Conservation (phyloP, 495 filamentous ascomycete genomes). For the Jackrogersella multiformis region DNA sequence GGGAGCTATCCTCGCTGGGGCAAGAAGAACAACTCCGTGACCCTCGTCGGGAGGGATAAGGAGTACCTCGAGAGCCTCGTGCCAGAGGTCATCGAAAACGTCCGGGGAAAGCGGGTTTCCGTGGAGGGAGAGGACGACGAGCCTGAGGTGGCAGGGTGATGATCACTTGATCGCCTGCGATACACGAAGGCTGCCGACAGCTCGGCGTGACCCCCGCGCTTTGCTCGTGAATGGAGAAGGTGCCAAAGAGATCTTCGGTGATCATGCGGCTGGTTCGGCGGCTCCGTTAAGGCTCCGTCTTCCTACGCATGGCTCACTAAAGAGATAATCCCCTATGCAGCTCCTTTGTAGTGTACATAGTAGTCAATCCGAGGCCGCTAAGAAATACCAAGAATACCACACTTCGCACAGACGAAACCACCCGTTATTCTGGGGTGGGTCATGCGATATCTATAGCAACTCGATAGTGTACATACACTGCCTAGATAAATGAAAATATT, state of each 20-base stretch:
- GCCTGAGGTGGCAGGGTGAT: constrained; percentile 1
- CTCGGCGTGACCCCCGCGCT: constrained; percentile 1
- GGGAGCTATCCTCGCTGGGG: constrained; percentile 96
- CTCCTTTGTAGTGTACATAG: neutral
- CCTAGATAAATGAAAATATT: neutral
- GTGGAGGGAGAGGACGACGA: constrained; percentile 60
- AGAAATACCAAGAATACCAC: neutral
- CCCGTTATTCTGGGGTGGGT: neutral
- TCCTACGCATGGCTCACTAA: neutral
- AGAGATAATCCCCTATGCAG: neutral
- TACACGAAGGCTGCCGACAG: neutral
- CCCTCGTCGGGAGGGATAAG: constrained; percentile 76
- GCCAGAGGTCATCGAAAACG: constrained; percentile 58
- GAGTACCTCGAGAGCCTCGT: constrained; percentile 61
- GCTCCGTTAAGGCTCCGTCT: constrained; percentile 17
- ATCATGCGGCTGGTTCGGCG: constrained; percentile 17
- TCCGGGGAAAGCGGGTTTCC: constrained; percentile 55
- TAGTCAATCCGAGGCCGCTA: neutral
- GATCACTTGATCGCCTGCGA: neutral
- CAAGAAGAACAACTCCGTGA: constrained; percentile 87
- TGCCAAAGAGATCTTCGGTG: constrained; percentile 25
- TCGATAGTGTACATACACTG: neutral
- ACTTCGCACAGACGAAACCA: neutral
- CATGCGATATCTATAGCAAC: neutral
- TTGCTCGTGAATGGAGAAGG: constrained; percentile 29